Evolutionary conservation across 352 stramenopile genomes (phyloP).

Genomic region (Pythium oligandrum): DNA sequence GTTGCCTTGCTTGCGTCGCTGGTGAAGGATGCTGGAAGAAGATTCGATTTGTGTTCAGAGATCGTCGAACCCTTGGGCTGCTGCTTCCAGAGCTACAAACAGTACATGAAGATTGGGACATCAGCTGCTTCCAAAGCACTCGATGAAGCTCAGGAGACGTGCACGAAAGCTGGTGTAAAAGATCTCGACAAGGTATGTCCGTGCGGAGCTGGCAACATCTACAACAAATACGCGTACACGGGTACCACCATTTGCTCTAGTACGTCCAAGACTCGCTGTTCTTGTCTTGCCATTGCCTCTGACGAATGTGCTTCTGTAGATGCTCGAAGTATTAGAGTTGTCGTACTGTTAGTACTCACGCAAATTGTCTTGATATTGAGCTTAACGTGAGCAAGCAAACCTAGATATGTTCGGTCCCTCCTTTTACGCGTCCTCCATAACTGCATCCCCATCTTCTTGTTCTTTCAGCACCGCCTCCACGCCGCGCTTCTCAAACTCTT

Average conservation of each 20-base stretch:
- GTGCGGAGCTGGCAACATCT: conserved; percentile 34
- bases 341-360: too few species aligned
- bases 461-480: conserved; percentile 37
- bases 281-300: neutral
- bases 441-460: conserved; percentile 36
- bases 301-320: too few species aligned
- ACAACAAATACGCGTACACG: conserved; percentile 52
- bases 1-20: conserved; percentile 54
- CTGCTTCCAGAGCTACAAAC: conserved; percentile 80
- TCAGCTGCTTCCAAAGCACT: conserved; percentile 37
- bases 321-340: too few species aligned
- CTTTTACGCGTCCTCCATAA: conserved; percentile 49
- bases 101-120: conserved; percentile 68
- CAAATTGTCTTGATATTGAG: too few species aligned
- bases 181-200: conserved; percentile 43
- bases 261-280: conserved; percentile 8
- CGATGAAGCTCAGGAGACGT: conserved; percentile 45
- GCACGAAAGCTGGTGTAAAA: conserved; percentile 30
- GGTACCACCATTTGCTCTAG: conserved; percentile 58
- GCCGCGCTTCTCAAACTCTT: conserved; percentile 40
- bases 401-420: neutral
- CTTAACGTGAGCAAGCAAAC: too few species aligned
- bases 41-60: conserved; percentile 60
- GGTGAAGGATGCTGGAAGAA: conserved; percentile 38
- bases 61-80: conserved; percentile 71